Base-by-base conservation (phyloP, 2,329 filamentous ascomycete genomes). In the Aspergillus persii region DNA sequence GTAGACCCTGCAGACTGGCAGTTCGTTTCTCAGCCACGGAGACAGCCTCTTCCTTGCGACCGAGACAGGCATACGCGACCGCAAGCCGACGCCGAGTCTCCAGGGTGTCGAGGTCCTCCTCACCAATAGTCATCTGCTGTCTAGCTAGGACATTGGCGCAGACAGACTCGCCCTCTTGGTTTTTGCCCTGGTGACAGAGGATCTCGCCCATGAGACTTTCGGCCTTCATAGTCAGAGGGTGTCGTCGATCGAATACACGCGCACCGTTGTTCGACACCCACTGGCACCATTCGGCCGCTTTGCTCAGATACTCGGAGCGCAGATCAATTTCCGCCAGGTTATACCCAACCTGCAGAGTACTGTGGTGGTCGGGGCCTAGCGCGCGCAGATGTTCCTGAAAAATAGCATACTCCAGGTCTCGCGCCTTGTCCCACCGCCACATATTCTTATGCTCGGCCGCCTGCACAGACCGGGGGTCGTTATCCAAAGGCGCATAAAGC, bases 101-200 rank as follows among this genome's bases (percentile, higher is more conserved):
- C 23, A 71, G 59, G 2, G 69, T 73, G 44, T 72, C 69, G 8
- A 71, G 31, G 44, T 71, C 69, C 11, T 71, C 67, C 46, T 73
- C 71, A 12, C 71, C 71, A 23, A 73, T 68, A 8, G 60, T 67
- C 63, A 73, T 73, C 48, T 73, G 71, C 39, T 73, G 71, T 5
- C 69, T 69, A 1, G 71, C 71, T 2, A 73, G 62, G 2, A 72
- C 67, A 8, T 73, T 72, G 18, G 71, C 68, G 18, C 68, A 70
- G 15, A 72, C 60, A 0, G 70, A 72, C 55, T 73, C 69, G 0
- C 68, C 66, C 39, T 72, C 70, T 36, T 70, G 65, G 15, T 64
- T 58, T 12, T 67, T 67, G 8, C 70, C 71, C 15, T 66, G 62
- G 1, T 63, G 63, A 31, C 59, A 63, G 11, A 72, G 51, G 8